Conservation (phyloP, 2,329 filamentous ascomycete species). For the Seiridium unicorne region DNA sequence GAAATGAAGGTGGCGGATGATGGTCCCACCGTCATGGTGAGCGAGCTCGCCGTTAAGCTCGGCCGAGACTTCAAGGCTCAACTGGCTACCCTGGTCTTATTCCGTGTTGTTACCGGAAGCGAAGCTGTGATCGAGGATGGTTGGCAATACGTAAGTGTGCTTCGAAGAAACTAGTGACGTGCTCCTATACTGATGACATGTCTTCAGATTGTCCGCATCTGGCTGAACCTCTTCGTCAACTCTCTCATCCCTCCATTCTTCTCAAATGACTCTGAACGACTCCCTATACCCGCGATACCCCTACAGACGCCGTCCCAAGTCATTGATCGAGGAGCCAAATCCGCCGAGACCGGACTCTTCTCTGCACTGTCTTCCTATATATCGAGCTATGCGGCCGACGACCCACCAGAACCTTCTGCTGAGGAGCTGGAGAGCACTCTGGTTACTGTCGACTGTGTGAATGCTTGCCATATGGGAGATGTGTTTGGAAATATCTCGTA, state of each 20-base stretch:
- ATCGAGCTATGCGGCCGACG: conserved; percentile 97
- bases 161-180: not conserved
- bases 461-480: conserved; percentile 79
- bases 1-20: conserved; percentile 90
- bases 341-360: conserved; percentile 80
- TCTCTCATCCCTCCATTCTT: conserved; percentile 86
- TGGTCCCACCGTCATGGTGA: conserved; percentile 84
- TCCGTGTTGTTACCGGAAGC: conserved; percentile 84
- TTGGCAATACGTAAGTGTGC: conserved; percentile 69
- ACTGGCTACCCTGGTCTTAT: conserved; percentile 90
- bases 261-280: conserved; percentile 55
- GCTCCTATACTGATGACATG: conserved; percentile 33
- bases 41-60: conserved; percentile 93
- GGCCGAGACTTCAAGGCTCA: conserved; percentile 92
- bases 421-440: conserved; percentile 96
- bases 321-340: conserved; percentile 80
- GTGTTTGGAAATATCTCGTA: conserved; percentile 82
- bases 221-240: conserved; percentile 94
- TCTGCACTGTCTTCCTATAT: conserved; percentile 96
- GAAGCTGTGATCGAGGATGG: conserved; percentile 74
- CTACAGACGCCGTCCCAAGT: conserved; percentile 89
- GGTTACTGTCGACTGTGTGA: conserved; percentile 91
- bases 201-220: conserved; percentile 77
- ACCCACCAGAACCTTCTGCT: conserved; percentile 94
- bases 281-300: conserved; percentile 79